phyloP scores from a whole-genome alignment of 1,284 basidiomycete genomes.

The Marasmius sp. region DNA sequence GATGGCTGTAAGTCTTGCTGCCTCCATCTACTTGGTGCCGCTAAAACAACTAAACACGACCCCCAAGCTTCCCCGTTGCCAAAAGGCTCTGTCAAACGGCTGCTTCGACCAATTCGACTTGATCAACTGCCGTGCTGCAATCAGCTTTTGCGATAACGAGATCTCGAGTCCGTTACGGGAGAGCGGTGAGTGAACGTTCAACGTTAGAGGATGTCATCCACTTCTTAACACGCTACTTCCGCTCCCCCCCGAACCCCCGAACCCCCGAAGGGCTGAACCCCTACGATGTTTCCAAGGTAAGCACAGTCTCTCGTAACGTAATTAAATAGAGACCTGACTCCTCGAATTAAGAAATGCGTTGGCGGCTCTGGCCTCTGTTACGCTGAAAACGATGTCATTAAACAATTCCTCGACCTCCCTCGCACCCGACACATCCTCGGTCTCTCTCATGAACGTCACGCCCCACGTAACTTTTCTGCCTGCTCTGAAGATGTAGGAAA shows the following conservation, averaged over 20 bases:
- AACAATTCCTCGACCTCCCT: constrained; percentile 55
- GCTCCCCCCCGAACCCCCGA: too few species aligned
- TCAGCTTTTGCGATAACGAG: constrained; percentile 60
- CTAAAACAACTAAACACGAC: neutral
- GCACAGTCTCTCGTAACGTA: constrained; percentile 9
- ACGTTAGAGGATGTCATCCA: neutral
- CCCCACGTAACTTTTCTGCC: constrained; percentile 50
- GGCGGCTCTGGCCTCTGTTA: constrained; percentile 57
- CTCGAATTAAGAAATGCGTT: constrained; percentile 38
- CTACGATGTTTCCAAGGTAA: constrained; percentile 73
- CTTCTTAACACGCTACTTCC: neutral
- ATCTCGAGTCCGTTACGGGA: constrained; percentile 52
- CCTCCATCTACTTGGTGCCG: neutral
- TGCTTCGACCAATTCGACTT: constrained; percentile 61
- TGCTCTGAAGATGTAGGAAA: constrained; percentile 55
- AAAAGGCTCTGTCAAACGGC: constrained; percentile 40
- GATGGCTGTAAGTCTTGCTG: constrained; percentile 43
- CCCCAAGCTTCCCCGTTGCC: constrained; percentile 54
- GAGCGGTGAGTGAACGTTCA: constrained; percentile 40
- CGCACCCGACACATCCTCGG: constrained; percentile 58
- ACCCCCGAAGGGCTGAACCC: constrained; percentile 54
- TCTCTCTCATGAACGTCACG: constrained; percentile 36
- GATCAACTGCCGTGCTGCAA: constrained; percentile 60
- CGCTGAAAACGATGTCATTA: constrained; percentile 49
- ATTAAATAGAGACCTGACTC: neutral